Base-by-base conservation (phyloP, 2,329 filamentous ascomycete genomes). In the Ophiognomonia clavigignenti-juglandacearum region DNA sequence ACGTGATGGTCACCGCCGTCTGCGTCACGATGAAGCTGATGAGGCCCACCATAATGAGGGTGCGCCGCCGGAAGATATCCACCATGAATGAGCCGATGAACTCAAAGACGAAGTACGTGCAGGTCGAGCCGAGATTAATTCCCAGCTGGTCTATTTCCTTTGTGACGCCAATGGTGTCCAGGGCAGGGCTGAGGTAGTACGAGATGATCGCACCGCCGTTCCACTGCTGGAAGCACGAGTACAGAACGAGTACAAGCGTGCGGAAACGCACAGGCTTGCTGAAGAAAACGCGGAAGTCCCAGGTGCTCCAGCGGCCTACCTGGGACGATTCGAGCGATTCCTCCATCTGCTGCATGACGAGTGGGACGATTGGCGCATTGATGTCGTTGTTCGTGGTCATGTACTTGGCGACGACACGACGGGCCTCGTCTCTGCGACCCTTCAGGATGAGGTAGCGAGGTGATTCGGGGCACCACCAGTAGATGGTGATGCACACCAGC, bases 271-370 rank as follows among this genome's bases (percentile, higher is more conserved):
- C 70, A 1, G 62, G 54, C 53, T 64, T 68, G 13, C 66, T 72
- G 56, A 73, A 67, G 54, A 74, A 74, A 32, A 69, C 66, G 6
- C 68, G 64, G 53, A 66, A 74, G 50, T 74, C 69, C 64, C 69
- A 74, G 43, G 65, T 65, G 8, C 62, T 59, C 26, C 59, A 58
- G 53, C 65, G 64, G 1, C 67, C 64, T 7, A 61, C 57, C 16
- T 57, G 60, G 29, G 64, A 61, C 27, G 62, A 64, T 43, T 72
- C 69, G 4, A 72, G 53, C 0, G 68, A 71, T 40, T 70, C 67
- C 41, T 72, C 70, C 39, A 72, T 72, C 51, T 72, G 69, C 5
- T 57, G 57, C 9, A 68, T 59, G 20, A 71, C 60, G 27, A 71
- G 60, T 5, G 65, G 61, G 26, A 72, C 68, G 20, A 72, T 66